phyloP scores from a whole-genome alignment of 1,284 basidiomycete species.

The Heterobasidion occidentale region DNA sequence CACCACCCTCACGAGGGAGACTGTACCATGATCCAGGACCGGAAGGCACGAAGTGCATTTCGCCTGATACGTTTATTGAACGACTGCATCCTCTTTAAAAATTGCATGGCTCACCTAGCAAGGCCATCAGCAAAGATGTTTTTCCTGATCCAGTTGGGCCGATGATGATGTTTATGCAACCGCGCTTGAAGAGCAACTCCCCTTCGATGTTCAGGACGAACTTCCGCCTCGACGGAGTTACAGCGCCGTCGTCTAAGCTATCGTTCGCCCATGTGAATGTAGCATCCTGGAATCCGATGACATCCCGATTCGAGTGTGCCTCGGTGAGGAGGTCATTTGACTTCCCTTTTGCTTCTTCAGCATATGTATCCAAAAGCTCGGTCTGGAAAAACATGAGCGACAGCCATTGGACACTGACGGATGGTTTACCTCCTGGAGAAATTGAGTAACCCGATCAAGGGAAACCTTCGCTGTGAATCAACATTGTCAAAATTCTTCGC shows the following conservation, averaged over 20 bases:
- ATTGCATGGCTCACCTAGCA: slow-evolving; percentile 31
- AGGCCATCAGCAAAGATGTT: slow-evolving; percentile 45
- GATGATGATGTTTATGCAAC: slow-evolving; percentile 54
- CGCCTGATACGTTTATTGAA: slow-evolving; percentile 23
- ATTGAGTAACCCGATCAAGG: slow-evolving; percentile 37
- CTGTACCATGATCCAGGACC: slow-evolving; percentile 53
- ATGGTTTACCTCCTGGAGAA: slow-evolving; percentile 31
- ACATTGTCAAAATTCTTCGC: slow-evolving; percentile 14
- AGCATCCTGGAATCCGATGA: slow-evolving; percentile 33
- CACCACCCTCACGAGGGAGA: slow-evolving; percentile 57
- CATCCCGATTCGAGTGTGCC: slow-evolving; percentile 14
- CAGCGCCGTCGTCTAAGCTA: slow-evolving; percentile 10
- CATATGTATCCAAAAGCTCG: slow-evolving; percentile 41
- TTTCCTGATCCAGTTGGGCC: slow-evolving; percentile 54
- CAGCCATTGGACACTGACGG: not conserved
- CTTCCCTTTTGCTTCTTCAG: slow-evolving; percentile 19
- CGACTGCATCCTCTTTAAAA: slow-evolving; percentile 6
- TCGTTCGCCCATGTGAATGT: slow-evolving; percentile 33
- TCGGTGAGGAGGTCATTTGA: slow-evolving; percentile 10
- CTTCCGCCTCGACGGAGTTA: slow-evolving; percentile 24
- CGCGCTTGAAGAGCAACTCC: slow-evolving; percentile 50
- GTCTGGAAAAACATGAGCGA: slow-evolving; percentile 22
- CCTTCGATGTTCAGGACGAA: slow-evolving; percentile 42
- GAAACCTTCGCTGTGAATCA: slow-evolving; percentile 34
- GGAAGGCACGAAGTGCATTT: slow-evolving; percentile 52